Conservation (phyloP, 768 basidiomycete genomes). For the Lactarius sanguifluus region DNA sequence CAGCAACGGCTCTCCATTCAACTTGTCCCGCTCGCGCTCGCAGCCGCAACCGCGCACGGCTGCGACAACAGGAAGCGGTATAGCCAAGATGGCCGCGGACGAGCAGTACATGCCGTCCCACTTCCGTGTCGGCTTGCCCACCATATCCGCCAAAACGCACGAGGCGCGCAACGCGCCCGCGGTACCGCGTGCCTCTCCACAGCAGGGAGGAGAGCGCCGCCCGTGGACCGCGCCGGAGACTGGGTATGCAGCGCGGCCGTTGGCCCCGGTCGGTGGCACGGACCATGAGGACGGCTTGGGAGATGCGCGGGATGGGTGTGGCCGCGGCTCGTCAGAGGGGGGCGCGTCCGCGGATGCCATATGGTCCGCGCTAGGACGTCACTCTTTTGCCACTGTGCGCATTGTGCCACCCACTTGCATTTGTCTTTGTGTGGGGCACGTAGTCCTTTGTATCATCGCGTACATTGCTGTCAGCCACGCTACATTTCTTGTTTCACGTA, state of each 20-base stretch:
- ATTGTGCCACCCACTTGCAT: not conserved
- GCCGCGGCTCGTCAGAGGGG: slow-evolving; percentile 8
- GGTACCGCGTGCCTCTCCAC: not conserved
- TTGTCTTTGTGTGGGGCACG: not conserved
- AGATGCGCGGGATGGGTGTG: slow-evolving; percentile 4
- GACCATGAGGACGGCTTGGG: not conserved
- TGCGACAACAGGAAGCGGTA: not conserved
- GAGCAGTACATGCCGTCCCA: not conserved
- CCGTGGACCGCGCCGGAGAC: not conserved
- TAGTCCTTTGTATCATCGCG: not conserved
- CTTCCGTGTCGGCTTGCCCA: not conserved
- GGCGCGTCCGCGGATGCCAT: slow-evolving; percentile 5
- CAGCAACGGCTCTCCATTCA: not conserved
- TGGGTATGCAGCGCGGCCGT: not conserved
- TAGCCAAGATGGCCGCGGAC: not conserved
- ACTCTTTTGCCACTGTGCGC: not conserved
- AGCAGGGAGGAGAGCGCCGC: not conserved
- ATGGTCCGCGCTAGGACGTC: not conserved
- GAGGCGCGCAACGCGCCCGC: not conserved
- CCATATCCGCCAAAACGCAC: not conserved
- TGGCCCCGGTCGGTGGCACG: slow-evolving; percentile 5
- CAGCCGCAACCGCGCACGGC: not conserved
- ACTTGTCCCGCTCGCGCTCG: not conserved
- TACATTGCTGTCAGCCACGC: not conserved
- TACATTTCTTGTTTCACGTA: not conserved